A percentile compares a stretch with the other conserved stretches of the same genome.
Evolutionary conservation across 192 early-diverging fungal species (phyloP).

Genomic region (Irineochytrium annulatum): DNA sequence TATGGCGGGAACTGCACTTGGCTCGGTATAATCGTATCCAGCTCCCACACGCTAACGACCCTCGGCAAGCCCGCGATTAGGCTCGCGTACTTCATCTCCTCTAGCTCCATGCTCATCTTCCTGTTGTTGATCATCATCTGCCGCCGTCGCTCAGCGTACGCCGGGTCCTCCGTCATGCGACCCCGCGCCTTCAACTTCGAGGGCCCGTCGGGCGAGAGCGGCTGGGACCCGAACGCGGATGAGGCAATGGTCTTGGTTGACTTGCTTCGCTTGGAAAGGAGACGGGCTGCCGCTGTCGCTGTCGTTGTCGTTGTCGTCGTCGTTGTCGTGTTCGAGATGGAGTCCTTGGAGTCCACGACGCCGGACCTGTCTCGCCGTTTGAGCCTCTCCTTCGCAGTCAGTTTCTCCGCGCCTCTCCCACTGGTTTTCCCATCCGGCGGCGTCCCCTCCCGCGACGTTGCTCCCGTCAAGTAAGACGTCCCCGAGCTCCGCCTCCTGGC

Average conservation of each 20-base stretch:
- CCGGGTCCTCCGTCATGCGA: too few species aligned
- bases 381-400: neutral
- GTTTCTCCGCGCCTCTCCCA: neutral
- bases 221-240: neutral
- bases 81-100: constrained; percentile 1
- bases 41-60: neutral
- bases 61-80: neutral
- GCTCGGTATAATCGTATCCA: neutral
- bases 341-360: neutral
- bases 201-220: neutral
- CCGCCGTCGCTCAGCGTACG: neutral
- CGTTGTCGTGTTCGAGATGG: too few species aligned
- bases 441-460: neutral
- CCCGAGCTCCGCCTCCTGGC: neutral
- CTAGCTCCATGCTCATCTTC: constrained; percentile 1
- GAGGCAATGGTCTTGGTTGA: neutral
- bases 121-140: neutral
- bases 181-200: too few species aligned
- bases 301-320: too few species aligned
- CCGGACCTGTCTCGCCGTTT: neutral
- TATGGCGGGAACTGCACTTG: too few species aligned
- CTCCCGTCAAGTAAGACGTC: neutral
- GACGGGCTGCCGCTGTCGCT: too few species aligned
- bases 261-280: neutral
- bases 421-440: neutral